Conservation (phyloP, 2,329 filamentous ascomycete genomes). For the Fragosphaeria purpurea region DNA sequence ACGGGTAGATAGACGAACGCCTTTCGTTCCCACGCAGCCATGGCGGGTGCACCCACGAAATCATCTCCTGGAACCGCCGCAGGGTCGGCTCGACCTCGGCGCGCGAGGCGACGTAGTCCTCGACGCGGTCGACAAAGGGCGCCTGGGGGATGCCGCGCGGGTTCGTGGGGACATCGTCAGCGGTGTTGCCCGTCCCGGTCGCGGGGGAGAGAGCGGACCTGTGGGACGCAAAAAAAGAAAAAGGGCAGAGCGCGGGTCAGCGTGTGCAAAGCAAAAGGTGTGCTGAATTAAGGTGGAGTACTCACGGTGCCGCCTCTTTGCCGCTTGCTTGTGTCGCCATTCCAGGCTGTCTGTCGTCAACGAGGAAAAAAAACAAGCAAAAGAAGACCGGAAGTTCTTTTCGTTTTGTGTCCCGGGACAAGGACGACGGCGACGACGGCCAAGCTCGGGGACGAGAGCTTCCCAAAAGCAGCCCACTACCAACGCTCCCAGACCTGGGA, state of each 20-base stretch:
- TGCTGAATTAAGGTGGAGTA: no score
- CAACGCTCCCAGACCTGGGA: not conserved
- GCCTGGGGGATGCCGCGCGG: conserved; percentile 74
- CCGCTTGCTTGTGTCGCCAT: conserved; percentile 17
- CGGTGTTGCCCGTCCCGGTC: not conserved
- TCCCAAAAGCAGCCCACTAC: not conserved
- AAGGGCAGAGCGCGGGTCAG: no score
- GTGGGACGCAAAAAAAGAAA: no score
- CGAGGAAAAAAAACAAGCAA: not conserved
- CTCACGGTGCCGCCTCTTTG: conserved; percentile 29
- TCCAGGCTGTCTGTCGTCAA: not conserved
- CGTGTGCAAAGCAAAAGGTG: no score
- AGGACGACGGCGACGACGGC: no score
- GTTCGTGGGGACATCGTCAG: conserved; percentile 53
- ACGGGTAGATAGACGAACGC: no score
- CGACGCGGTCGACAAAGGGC: conserved; percentile 78
- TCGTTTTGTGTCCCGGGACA: no score
- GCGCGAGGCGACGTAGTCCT: conserved; percentile 73
- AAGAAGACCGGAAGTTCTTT: not conserved
- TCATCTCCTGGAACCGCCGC: conserved; percentile 86
- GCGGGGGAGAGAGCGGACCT: no score
- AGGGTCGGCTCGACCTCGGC: conserved; percentile 72
- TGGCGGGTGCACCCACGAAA: conserved; percentile 51
- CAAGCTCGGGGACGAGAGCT: no score
- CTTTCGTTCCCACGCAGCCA: no score